Percentiles rank a stretch among this genome's conserved stretches.
Conservation (phyloP, 192 early-diverging fungal genomes). For the Blastocladiella britannica region DNA sequence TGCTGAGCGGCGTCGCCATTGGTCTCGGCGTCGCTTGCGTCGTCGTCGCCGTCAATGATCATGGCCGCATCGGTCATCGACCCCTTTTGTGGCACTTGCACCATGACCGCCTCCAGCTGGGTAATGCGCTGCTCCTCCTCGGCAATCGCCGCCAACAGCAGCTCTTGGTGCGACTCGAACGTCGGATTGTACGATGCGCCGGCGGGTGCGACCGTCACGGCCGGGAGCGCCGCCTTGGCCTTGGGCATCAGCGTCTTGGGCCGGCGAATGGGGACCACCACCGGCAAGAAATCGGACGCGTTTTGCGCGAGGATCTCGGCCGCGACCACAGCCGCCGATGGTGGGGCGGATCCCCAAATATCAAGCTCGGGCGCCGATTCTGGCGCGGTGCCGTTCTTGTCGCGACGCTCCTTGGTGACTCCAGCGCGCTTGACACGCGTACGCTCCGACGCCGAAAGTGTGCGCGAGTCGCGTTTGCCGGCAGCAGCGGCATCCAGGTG, state of each 20-base stretch:
- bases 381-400: background rate
- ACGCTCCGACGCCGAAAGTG: background rate
- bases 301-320: background rate
- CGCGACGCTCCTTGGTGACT: background rate
- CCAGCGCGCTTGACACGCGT: background rate
- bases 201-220: background rate
- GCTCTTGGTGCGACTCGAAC: background rate
- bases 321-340: too few relatives aligned
- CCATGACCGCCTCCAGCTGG: background rate
- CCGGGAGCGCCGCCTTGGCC: background rate
- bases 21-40: background rate
- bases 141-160: background rate
- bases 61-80: background rate
- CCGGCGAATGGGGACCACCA: background rate
- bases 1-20: background rate
- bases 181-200: background rate
- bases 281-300: too few relatives aligned
- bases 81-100: background rate
- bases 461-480: too few relatives aligned
- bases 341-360: too few relatives aligned
- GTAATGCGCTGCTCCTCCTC: background rate
- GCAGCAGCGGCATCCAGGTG: too few relatives aligned
- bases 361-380: background rate
- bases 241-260: background rate
- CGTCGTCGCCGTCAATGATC: background rate